Evolutionary conservation across 2,329 filamentous ascomycete species (phyloP), one percentile per base, ranked within the genome.

Genomic region (Biscogniauxia sp.): DNA sequence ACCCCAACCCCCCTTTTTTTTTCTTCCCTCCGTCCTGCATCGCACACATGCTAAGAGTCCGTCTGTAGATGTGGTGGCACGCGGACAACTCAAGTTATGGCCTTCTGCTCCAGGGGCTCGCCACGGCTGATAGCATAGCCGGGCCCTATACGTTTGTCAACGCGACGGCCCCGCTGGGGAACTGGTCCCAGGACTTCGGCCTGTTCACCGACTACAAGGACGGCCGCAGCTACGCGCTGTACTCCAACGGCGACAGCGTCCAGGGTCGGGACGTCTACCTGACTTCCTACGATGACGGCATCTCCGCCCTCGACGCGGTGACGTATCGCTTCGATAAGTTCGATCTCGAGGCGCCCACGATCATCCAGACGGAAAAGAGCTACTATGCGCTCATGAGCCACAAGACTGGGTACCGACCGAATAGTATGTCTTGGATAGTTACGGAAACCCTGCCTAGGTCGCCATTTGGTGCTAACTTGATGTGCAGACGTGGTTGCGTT

Each of bases 181-280:
- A 87, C 69, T 87, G 84, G 84, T 85, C 82, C 0, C 84, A 87
- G 64, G 84, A 87, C 58, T 87, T 85, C 53, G 84, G 84, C 9
- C 75, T 86, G 20, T 87, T 87, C 63, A 84, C 82, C 3, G 84
- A 87, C 65, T 83, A 83, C 71, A 85, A 85, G 60, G 79, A 84
- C 51, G 82, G 83, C 11, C 76, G 77, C 0, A 79, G 81, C 0
- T 87, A 87, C 61, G 78, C 84, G 0, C 74, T 87, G 1, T 87
- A 86, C 72, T 86, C 83, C 1, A 87, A 87, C 53, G 84, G 84
- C 1, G 84, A 87, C 62, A 73, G 78, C 0, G 73, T 69, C 1
- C 77, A 86, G 58, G 84, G 80, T 1, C 78, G 84, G 0, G 84
- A 87, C 60, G 80, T 86, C 0, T 87, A 87, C 59, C 62, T 87